Evolutionary conservation across 2,329 filamentous ascomycete species (phyloP).

Genomic region (Penicillium sp.): DNA sequence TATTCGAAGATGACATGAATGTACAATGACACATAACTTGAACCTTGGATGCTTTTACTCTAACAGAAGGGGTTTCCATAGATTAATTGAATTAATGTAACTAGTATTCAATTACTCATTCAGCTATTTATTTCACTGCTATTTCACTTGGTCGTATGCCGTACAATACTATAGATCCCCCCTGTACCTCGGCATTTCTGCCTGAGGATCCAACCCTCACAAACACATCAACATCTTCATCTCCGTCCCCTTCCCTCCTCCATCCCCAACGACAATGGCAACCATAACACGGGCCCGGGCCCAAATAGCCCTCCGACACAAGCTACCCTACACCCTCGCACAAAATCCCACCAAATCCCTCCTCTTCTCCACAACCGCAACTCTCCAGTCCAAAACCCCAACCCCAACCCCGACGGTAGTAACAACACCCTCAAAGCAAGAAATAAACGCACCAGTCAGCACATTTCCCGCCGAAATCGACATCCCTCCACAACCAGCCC

Average conservation of each 20-base stretch:
- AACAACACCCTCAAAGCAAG: slow-evolving; percentile 18
- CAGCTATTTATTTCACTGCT: too few species aligned
- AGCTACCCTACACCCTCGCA: background rate
- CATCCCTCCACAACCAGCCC: slow-evolving; percentile 61
- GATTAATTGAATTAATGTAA: too few species aligned
- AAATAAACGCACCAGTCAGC: slow-evolving; percentile 71
- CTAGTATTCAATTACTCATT: too few species aligned
- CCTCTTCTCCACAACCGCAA: slow-evolving; percentile 26
- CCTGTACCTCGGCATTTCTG: background rate
- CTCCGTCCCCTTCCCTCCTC: background rate
- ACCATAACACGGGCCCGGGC: slow-evolving; percentile 17
- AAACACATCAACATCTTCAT: background rate
- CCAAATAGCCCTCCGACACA: slow-evolving; percentile 8
- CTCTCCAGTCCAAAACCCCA: slow-evolving; percentile 9
- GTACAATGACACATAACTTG: too few species aligned
- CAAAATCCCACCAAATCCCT: background rate
- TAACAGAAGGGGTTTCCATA: too few species aligned
- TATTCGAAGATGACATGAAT: too few species aligned
- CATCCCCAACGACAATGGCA: background rate
- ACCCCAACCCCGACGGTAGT: slow-evolving; percentile 21
- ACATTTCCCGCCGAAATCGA: slow-evolving; percentile 73
- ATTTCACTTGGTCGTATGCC: too few species aligned
- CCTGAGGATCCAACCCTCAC: background rate
- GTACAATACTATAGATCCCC: too few species aligned
- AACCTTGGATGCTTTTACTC: too few species aligned